Conservation (phyloP, 306 rosid species). For the Dalbergia cochinchinensis region DNA sequence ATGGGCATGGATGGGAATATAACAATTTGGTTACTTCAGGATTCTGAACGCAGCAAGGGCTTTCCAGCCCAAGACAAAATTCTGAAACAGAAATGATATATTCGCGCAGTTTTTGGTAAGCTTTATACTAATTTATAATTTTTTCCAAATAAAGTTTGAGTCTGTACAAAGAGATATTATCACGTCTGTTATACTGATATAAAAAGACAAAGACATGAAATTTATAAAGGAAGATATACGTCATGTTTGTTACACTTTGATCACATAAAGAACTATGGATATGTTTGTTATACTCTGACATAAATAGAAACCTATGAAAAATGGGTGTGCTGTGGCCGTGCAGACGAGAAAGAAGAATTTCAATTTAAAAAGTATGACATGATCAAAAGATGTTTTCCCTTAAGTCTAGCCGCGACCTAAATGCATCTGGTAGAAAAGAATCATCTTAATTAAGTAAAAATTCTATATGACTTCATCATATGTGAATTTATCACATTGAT, state of each 20-base stretch:
- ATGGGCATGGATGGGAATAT: not conserved
- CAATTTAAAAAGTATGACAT: not conserved
- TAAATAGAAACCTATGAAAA: not conserved
- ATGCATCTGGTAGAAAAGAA: too few relatives aligned
- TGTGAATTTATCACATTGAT: too few relatives aligned
- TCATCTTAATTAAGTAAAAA: too few relatives aligned
- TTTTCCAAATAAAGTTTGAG: not conserved
- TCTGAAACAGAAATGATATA: slow-evolving; percentile 21
- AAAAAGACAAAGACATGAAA: not conserved
- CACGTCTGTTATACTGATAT: not conserved
- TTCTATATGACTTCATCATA: too few relatives aligned
- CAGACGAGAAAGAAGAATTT: not conserved
- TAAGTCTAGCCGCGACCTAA: too few relatives aligned
- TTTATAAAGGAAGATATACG: not conserved
- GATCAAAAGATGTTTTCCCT: not conserved
- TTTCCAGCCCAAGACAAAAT: slow-evolving; percentile 14
- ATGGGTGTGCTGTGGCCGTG: not conserved
- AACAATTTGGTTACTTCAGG: slow-evolving; percentile 18
- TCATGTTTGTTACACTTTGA: not conserved
- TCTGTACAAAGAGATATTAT: not conserved
- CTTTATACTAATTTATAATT: not conserved
- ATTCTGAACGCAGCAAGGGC: slow-evolving; percentile 19
- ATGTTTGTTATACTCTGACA: not conserved
- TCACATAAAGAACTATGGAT: not conserved
- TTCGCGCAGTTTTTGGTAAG: not conserved